phyloP scores from a whole-genome alignment of 352 stramenopile genomes.

The Elongisporangium senticosum region DNA sequence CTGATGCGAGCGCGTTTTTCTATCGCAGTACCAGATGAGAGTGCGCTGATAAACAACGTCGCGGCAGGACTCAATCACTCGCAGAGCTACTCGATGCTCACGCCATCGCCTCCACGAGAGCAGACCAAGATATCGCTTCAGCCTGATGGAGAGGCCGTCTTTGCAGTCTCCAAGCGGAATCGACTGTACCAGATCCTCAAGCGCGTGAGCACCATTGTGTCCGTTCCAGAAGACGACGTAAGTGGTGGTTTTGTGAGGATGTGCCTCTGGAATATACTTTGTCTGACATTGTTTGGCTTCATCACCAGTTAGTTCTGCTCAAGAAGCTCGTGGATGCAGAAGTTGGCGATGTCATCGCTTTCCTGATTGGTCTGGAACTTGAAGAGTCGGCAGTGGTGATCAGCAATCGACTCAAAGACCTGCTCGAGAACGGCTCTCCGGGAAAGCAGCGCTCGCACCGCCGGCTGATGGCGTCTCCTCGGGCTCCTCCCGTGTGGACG shows the following conservation, averaged over 20 bases:
- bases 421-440: conserved; percentile 48
- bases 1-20: not conserved
- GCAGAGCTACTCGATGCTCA: conserved; percentile 5
- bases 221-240: conserved; percentile 56
- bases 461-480: not conserved
- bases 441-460: conserved; percentile 43
- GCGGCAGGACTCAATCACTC: not conserved
- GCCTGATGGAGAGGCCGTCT: conserved; percentile 20
- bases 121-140: conserved; percentile 58
- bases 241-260: conserved; percentile 1
- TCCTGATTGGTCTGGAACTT: conserved; percentile 42
- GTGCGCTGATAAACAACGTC: not conserved
- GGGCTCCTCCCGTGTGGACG: conserved; percentile 25
- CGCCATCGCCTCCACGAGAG: conserved; percentile 20
- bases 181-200: conserved; percentile 67
- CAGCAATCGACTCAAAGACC: conserved; percentile 22
- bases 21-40: not conserved
- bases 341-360: conserved; percentile 62
- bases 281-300: not conserved
- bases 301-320: conserved; percentile 41
- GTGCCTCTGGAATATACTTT: not conserved
- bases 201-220: conserved; percentile 34
- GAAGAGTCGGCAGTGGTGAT: conserved; percentile 25
- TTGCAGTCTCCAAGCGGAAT: conserved; percentile 48
- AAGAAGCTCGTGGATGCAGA: conserved; percentile 75